Evolutionary conservation across 2,329 filamentous ascomycete species (phyloP).

Genomic region (Penicillium sp.): DNA sequence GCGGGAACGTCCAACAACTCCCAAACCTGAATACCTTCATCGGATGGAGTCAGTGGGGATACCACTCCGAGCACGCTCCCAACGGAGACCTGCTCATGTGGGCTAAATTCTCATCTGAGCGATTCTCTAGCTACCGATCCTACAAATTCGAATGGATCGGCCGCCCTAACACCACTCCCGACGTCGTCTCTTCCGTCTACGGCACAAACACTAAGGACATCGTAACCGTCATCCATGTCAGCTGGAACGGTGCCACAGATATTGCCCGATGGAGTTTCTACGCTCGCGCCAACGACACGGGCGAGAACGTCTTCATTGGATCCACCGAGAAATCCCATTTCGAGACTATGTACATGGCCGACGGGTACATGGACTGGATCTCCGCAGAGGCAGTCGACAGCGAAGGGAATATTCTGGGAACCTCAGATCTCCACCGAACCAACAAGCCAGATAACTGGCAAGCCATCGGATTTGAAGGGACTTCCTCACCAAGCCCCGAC

Average conservation of each 20-base stretch:
- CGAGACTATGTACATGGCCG: conserved; percentile 36
- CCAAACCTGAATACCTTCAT: conserved; percentile 33
- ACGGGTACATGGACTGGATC: conserved; percentile 34
- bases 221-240: conserved; percentile 30
- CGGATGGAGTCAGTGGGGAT: conserved; percentile 33
- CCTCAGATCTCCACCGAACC: conserved; percentile 16
- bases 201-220: conserved; percentile 20
- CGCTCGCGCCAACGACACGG: conserved; percentile 24
- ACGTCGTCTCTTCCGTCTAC: conserved; percentile 25
- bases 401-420: conserved; percentile 27
- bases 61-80: conserved; percentile 29
- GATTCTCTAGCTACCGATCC: conserved; percentile 37
- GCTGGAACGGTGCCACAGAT: conserved; percentile 39
- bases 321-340: conserved; percentile 35
- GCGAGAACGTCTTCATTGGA: conserved; percentile 25
- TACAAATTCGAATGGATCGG: conserved; percentile 38
- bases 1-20: conserved; percentile 34
- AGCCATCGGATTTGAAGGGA: conserved; percentile 22
- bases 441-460: conserved; percentile 24
- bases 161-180: conserved; percentile 26
- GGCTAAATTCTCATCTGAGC: conserved; percentile 29
- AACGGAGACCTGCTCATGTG: conserved; percentile 30
- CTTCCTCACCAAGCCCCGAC: conserved; percentile 16
- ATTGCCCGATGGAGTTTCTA: conserved; percentile 34
- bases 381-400: conserved; percentile 31